Percentiles rank a stretch among this genome's conserved stretches.
These are phyloP conservation scores for Udeniomyces megalosporus DNA, from an alignment of 768 basidiomycete genomes.

Conservation along the genomic window DNA sequence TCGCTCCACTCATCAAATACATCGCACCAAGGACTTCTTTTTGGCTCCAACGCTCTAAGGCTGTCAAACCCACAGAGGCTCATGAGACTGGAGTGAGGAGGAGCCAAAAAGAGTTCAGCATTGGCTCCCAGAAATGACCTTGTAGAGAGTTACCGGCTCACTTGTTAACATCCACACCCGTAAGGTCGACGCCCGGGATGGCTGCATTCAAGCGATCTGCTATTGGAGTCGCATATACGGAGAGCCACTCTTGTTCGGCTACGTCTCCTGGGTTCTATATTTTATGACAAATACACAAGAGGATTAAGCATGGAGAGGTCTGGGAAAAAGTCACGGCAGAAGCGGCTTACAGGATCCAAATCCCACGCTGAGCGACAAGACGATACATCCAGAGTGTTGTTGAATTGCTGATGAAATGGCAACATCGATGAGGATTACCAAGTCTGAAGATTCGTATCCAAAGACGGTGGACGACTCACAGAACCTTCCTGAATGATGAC, in stretches of 20 bases:
- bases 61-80: conserved; percentile 7
- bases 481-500: background rate
- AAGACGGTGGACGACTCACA: conserved; percentile 22
- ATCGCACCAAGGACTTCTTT: background rate
- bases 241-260: background rate
- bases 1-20: conserved; percentile 1
- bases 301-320: no score
- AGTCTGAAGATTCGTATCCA: background rate
- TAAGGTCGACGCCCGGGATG: conserved; percentile 49
- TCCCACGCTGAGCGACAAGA: background rate
- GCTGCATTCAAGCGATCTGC: conserved; percentile 42
- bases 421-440: no score
- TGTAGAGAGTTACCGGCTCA: background rate
- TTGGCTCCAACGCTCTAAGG: background rate
- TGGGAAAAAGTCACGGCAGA: background rate
- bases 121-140: no score
- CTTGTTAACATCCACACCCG: conserved; percentile 35
- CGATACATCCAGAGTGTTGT: background rate
- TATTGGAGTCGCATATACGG: conserved; percentile 41
- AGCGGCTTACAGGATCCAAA: background rate
- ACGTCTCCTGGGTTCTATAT: background rate
- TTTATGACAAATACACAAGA: no score
- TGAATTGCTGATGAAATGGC: background rate
- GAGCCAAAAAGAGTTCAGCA: no score
- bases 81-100: background rate